Evolutionary conservation across 148 eudicot genomes (phyloP).

Genomic region (Camellia sinensis): DNA sequence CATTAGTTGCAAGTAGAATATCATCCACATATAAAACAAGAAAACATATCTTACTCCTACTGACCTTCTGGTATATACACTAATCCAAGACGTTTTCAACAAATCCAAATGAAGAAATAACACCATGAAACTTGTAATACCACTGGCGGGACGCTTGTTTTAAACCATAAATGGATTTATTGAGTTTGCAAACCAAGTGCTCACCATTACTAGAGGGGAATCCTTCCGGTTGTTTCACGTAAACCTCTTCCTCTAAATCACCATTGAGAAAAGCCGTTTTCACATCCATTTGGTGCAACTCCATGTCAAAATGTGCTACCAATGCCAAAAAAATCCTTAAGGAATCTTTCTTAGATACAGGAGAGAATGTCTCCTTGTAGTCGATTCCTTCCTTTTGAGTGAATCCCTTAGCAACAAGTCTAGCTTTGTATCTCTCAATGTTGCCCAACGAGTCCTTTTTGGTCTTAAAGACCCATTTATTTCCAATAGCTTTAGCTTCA

Average conservation of each 20-base stretch:
- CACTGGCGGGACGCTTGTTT: neutral
- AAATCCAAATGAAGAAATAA: neutral
- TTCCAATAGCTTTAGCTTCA: neutral
- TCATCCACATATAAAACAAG: neutral
- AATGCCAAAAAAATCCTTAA: neutral
- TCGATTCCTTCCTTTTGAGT: too few species aligned
- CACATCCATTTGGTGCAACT: slow-evolving; percentile 9
- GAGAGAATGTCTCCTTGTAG: too few species aligned
- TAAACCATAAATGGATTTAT: neutral
- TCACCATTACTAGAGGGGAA: neutral
- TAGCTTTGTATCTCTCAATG: neutral
- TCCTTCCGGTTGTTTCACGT: neutral
- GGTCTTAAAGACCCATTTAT: neutral
- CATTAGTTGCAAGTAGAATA: neutral
- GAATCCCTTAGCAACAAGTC: neutral
- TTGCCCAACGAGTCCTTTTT: neutral
- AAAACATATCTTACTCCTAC: neutral
- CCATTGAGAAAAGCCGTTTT: neutral
- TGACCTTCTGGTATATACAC: neutral
- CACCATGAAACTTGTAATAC: neutral
- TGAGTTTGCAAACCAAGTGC: neutral
- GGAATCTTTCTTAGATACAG: slow-evolving; percentile 2
- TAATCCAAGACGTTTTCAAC: neutral
- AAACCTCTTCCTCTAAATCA: neutral
- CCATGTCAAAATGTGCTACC: slow-evolving; percentile 8